Evolutionary conservation across 1,284 basidiomycete species (phyloP), one percentile per base, ranked within the genome.

Genomic region (Peniophora sp.): DNA sequence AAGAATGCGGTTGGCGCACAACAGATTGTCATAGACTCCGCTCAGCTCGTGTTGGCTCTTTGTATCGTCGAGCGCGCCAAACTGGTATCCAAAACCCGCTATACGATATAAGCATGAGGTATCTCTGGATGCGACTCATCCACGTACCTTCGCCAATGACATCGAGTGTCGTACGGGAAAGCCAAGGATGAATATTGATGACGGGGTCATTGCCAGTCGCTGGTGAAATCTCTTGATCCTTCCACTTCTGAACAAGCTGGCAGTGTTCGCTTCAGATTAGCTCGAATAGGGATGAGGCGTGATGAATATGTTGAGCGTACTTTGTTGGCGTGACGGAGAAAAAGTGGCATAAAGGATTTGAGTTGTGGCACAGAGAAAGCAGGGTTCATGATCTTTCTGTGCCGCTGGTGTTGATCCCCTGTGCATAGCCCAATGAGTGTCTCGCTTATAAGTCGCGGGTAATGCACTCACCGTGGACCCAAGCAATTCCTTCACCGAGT

Each of bases 331-430:
- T 22, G 24, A 39, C 35, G 14, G 11, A 53, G 49, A 47, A 61
- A 61, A 27, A 56, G 38, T 3, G 60, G 53, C 20, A 59, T 47
- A 46, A 61, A 61, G 3, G 52, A 43, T 43, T 46, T 57, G 22
- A 57, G 49, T 41, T 59, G 54, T 32, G 53, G 48, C 16, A 53
- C 52, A 20, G 47, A 50, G 39, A 67, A 67, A n/a, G 65, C 65
- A n/a, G 64, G 61, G 20, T 59, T 58, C 52, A 67, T 57, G 34
- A 64, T 55, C 49, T 59, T 64, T 48, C 65, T 60, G 50, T 65
- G 64, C 44, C 59, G 57, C 55, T 57, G 61, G 56, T 67, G 65
- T 45, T 58, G 55, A 19, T 63, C 59, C 1, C 38, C 25, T 39
- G 38, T 8, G 38, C 38, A 16, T 8, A 16, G n/a, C 5, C 19